Evolutionary conservation across 345 rosid species (phyloP), one percentile per base, ranked within the genome.

Genomic region (Lepidium didymum): DNA sequence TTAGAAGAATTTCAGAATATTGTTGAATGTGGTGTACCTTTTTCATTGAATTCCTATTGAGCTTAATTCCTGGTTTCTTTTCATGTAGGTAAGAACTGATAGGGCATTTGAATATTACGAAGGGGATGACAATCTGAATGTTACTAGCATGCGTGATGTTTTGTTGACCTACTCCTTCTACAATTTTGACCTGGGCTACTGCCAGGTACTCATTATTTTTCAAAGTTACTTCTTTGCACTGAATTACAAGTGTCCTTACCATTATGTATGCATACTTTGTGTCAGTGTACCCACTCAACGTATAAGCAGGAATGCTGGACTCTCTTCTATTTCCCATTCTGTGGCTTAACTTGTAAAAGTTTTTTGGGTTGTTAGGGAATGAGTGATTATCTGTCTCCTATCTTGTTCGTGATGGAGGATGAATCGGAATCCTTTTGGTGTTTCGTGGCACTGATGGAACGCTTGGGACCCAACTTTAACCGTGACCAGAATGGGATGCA

Each of bases 401-500:
- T 95, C 76, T 79, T 95, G 81, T 95, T 78, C 75, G 92, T 91
- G 29, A 85, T 86, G 90, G 85, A 68, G 75, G 91, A 95, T 15
- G 99, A 91, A 64, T 87, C 98, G 4, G 89, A 89, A 78, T 70
- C 99, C 34, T 95, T 95, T 83, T 95, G 99, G 99, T 89, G 97
- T 82, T 89, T 95, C 75, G 96, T 87, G 70, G 82, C 91, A 16
- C 56, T 91, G 76, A 89, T 95, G 98, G 96, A 89, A 80, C 87
- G 92, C n/a, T 92, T 95, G 71, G 99, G 96, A 47, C 96, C 99
- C 76, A 95, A 95, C 77, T 95, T 91, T 55, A 95, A 95, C 67
- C 91, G 96, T 38, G 99, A 95, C 72, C 96, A 95, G 71, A 95
- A 76, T 77, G 99, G 99, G 75, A 89, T 95, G 99, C 99, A 87